A percentile compares a stretch with the other conserved stretches of the same genome.
phyloP scores from a whole-genome alignment of 345 rosid species.

The Balakata baccata region DNA sequence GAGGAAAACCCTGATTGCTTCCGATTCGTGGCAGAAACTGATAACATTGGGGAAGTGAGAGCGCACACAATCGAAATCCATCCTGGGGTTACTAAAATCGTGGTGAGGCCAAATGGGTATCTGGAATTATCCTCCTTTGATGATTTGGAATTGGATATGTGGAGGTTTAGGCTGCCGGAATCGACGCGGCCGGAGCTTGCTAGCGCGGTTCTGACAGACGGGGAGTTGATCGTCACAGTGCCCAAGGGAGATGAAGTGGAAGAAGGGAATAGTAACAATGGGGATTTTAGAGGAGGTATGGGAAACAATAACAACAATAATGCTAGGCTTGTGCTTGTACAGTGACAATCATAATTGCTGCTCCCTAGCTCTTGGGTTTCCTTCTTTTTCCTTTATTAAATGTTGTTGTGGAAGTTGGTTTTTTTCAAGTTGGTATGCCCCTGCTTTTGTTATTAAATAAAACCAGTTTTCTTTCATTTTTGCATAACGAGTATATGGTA shows the following conservation, averaged over 20 bases:
- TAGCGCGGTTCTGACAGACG: constrained; percentile 63
- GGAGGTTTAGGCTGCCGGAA: constrained; percentile 90
- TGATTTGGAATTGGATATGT: constrained; percentile 82
- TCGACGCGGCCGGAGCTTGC: constrained; percentile 90
- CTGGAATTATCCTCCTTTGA: constrained; percentile 53
- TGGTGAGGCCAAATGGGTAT: constrained; percentile 63
- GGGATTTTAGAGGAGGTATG: constrained; percentile 69
- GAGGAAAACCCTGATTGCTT: constrained; percentile 76
- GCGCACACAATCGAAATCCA: constrained; percentile 79
- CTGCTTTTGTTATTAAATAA: constrained; percentile 25
- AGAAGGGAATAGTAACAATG: constrained; percentile 32
- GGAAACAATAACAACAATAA: constrained; percentile 44
- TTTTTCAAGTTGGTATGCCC: constrained; percentile 17
- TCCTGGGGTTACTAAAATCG: constrained; percentile 87
- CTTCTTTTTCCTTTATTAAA: constrained; percentile 4
- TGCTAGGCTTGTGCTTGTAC: constrained; percentile 84
- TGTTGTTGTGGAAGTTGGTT: constrained; percentile 25
- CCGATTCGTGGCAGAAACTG: constrained; percentile 80
- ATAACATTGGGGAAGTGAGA: constrained; percentile 58
- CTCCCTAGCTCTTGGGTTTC: constrained; percentile 12
- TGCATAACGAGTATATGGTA: neutral
- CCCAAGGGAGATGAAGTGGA: constrained; percentile 60
- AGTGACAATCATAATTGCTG: constrained; percentile 32
- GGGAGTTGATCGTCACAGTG: constrained; percentile 82
- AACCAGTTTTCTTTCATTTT: constrained; percentile 15